phyloP scores from a whole-genome alignment of 441 rosid species.

The Adansonia grandidieri region DNA sequence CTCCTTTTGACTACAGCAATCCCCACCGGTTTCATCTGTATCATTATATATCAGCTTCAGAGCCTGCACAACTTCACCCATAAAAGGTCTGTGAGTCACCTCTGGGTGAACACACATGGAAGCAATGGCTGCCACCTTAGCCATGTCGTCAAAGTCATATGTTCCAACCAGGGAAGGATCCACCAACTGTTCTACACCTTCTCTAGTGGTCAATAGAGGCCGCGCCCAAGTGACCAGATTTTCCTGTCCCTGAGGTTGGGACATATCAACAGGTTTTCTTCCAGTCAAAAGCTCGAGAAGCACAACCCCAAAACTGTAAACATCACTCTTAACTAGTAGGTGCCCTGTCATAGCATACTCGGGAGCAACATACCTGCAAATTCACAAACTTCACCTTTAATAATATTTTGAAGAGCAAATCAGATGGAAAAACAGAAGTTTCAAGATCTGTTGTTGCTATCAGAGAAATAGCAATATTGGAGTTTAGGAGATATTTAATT shows the following conservation, averaged over 20 bases:
- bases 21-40: constrained; percentile 75
- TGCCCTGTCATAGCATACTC: constrained; percentile 99
- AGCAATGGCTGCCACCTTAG: constrained; percentile 96
- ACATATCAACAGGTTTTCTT: constrained; percentile 97
- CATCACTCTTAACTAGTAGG: constrained; percentile 98
- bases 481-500: background rate
- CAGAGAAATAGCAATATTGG: background rate
- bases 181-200: constrained; percentile 79
- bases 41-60: constrained; percentile 90
- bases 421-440: background rate
- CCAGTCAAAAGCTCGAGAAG: constrained; percentile 95
- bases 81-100: constrained; percentile 88
- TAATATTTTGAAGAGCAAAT: constrained; percentile 11
- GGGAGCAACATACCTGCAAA: constrained; percentile 92
- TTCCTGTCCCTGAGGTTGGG: constrained; percentile 93
- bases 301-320: constrained; percentile 95
- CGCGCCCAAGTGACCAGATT: constrained; percentile 98
- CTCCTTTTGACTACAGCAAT: constrained; percentile 78
- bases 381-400: constrained; percentile 16
- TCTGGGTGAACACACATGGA: constrained; percentile 96
- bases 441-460: background rate
- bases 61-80: constrained; percentile 99
- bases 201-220: constrained; percentile 77
- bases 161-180: constrained; percentile 79
- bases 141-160: constrained; percentile 83